Percentiles rank a stretch among this genome's conserved stretches.
Evolutionary conservation across 306 rosid genomes (phyloP).

Genomic region (Urtica urens): DNA sequence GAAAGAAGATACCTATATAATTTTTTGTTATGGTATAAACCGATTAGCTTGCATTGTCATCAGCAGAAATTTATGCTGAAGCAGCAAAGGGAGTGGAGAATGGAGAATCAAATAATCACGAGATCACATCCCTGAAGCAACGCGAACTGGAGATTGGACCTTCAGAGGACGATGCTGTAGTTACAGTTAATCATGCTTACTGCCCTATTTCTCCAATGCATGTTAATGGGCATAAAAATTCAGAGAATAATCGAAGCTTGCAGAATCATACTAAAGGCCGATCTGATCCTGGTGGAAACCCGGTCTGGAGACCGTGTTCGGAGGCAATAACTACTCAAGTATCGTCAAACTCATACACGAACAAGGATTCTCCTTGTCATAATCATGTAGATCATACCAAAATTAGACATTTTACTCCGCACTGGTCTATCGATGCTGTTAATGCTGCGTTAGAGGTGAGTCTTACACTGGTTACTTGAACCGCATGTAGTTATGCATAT

Average conservation of each 20-base stretch:
- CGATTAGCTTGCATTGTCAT: no score
- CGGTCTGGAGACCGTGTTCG: conserved; percentile 22
- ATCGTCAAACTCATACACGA: conserved; percentile 21
- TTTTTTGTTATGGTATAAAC: no score
- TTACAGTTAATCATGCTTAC: conserved; percentile 24
- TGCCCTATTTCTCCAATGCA: conserved; percentile 39
- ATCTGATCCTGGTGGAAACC: conserved; percentile 18
- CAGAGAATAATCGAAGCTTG: conserved; percentile 17
- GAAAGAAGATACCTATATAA: no score
- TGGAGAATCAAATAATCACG: conserved; percentile 15
- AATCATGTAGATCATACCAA: conserved; percentile 19
- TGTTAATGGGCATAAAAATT: conserved; percentile 20
- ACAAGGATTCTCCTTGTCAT: conserved; percentile 19
- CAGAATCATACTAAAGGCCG: conserved; percentile 3
- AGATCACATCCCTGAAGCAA: conserved; percentile 29
- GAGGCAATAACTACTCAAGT: conserved; percentile 19
- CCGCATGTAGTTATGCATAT: no score
- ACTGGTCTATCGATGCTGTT: conserved; percentile 57
- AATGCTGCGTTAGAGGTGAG: conserved; percentile 62
- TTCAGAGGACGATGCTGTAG: conserved; percentile 22
- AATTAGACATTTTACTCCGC: conserved; percentile 40
- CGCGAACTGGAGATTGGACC: conserved; percentile 13
- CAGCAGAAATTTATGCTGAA: conserved; percentile 22
- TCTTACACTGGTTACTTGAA: conserved; percentile 7
- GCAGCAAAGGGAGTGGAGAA: conserved; percentile 25